These are phyloP conservation scores for Citrus medica DNA, from an alignment of 345 rosid genomes.

Conservation along the genomic window DNA sequence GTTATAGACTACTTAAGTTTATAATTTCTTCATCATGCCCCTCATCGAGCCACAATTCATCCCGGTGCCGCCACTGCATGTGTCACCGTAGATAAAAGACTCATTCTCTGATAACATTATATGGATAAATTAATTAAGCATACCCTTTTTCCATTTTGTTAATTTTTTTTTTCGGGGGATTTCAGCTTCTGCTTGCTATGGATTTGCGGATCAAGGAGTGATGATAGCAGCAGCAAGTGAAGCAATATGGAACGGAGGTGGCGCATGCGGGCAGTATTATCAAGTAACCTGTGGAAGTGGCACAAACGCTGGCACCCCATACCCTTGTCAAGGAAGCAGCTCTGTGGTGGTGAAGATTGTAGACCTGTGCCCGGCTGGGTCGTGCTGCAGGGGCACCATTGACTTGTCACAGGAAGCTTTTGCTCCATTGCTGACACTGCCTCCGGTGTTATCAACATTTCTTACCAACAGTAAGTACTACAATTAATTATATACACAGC, in stretches of 20 bases:
- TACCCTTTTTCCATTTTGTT: too few relatives aligned
- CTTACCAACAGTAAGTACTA: slow-evolving; percentile 3
- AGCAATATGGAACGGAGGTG: not conserved
- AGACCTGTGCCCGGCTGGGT: not conserved
- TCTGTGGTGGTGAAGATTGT: not conserved
- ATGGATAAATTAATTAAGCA: too few relatives aligned
- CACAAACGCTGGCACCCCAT: slow-evolving; percentile 7
- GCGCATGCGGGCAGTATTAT: slow-evolving; percentile 15
- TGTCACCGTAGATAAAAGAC: too few relatives aligned
- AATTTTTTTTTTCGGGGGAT: not conserved
- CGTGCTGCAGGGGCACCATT: slow-evolving; percentile 14
- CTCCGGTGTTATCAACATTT: slow-evolving; percentile 8
- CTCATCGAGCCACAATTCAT: too few relatives aligned
- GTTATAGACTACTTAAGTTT: too few relatives aligned
- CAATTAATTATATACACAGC: too few relatives aligned
- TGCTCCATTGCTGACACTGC: slow-evolving; percentile 13
- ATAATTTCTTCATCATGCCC: too few relatives aligned
- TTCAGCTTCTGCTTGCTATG: slow-evolving; percentile 19
- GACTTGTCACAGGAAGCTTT: slow-evolving; percentile 23
- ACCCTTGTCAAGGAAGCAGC: slow-evolving; percentile 2
- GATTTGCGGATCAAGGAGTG: slow-evolving; percentile 13
- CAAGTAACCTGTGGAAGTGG: slow-evolving; percentile 12
- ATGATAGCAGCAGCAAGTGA: slow-evolving; percentile 21
- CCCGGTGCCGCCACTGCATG: too few relatives aligned
- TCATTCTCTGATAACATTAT: too few relatives aligned